These are phyloP conservation scores for Chrysosporium keratinophilum DNA, from an alignment of 2,329 filamentous ascomycete genomes.

Conservation along the genomic window DNA sequence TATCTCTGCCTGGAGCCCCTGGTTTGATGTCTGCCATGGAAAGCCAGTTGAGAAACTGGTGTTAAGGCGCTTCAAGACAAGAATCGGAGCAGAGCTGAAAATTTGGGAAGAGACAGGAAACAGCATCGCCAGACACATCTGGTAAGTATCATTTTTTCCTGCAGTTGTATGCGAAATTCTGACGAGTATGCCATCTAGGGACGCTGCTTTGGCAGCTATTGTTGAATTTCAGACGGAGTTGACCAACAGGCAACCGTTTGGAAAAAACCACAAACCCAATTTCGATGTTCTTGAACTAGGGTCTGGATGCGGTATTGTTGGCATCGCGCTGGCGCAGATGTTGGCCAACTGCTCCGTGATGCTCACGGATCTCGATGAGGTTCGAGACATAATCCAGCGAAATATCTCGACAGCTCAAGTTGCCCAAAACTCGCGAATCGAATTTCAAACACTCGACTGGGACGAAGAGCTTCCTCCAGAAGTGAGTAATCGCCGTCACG, in stretches of 20 bases:
- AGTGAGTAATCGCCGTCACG: slow-evolving; percentile 34
- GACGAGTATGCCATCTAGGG: slow-evolving; percentile 30
- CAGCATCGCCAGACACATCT: slow-evolving; percentile 61
- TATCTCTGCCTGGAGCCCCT: slow-evolving; percentile 48
- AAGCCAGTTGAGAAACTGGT: slow-evolving; percentile 43
- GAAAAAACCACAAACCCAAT: slow-evolving; percentile 20
- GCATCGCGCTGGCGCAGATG: slow-evolving; percentile 51
- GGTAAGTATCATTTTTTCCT: slow-evolving; percentile 37
- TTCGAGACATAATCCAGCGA: slow-evolving; percentile 47
- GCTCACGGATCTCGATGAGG: slow-evolving; percentile 58
- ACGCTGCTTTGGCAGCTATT: slow-evolving; percentile 50
- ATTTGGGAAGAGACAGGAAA: slow-evolving; percentile 63
- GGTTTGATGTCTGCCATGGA: slow-evolving; percentile 32
- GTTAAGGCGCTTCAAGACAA: slow-evolving; percentile 40
- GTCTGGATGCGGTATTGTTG: slow-evolving; percentile 58
- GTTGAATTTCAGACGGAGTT: slow-evolving; percentile 38
- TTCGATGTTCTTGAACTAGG: slow-evolving; percentile 55
- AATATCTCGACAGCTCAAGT: slow-evolving; percentile 43
- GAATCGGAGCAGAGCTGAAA: slow-evolving; percentile 25
- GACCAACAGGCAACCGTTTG: slow-evolving; percentile 27
- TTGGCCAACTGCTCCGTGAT: slow-evolving; percentile 44
- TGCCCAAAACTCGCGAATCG: slow-evolving; percentile 34
- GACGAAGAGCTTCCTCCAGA: slow-evolving; percentile 41
- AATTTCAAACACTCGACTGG: slow-evolving; percentile 54
- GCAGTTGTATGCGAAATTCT: neutral